Percentiles rank a stretch among this genome's conserved stretches.
Conservation (phyloP, 306 rosid species). For the Erythrophleum fordii region DNA sequence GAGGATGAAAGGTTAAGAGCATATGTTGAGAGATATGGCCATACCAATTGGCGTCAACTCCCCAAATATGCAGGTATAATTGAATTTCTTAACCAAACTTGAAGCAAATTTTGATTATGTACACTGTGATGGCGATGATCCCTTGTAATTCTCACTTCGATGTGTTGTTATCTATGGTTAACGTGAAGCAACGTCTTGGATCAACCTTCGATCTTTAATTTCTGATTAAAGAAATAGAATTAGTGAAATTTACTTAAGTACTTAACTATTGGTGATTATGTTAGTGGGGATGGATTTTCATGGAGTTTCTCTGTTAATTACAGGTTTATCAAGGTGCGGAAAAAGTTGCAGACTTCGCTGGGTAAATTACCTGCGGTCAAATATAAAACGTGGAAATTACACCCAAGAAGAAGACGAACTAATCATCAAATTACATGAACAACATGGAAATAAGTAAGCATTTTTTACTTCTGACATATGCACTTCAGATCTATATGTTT, state of each 20-base stretch:
- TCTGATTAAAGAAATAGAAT: not conserved
- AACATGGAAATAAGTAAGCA: constrained; percentile 68
- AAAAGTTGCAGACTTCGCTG: constrained; percentile 87
- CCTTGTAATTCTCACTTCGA: not conserved
- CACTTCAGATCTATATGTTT: not conserved
- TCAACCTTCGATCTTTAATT: not conserved
- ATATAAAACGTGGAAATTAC: constrained; percentile 64
- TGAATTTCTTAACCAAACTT: not conserved
- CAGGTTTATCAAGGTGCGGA: constrained; percentile 76
- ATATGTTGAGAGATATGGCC: constrained; percentile 56
- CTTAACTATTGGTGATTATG: too few relatives aligned
- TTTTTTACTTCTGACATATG: not conserved
- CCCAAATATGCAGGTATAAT: constrained; percentile 67
- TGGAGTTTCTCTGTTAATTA: not conserved
- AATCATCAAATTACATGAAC: constrained; percentile 58
- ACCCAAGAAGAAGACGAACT: constrained; percentile 54
- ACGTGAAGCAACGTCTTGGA: not conserved
- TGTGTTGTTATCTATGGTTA: not conserved
- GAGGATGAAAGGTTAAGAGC: constrained; percentile 67
- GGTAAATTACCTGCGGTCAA: constrained; percentile 68
- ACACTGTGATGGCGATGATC: not conserved
- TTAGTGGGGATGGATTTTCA: not conserved
- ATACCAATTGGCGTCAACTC: constrained; percentile 73
- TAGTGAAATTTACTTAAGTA: too few relatives aligned
- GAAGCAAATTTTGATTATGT: not conserved